Conservation (phyloP, 176 grass and related monocot species). For the Triticum monococcum region DNA sequence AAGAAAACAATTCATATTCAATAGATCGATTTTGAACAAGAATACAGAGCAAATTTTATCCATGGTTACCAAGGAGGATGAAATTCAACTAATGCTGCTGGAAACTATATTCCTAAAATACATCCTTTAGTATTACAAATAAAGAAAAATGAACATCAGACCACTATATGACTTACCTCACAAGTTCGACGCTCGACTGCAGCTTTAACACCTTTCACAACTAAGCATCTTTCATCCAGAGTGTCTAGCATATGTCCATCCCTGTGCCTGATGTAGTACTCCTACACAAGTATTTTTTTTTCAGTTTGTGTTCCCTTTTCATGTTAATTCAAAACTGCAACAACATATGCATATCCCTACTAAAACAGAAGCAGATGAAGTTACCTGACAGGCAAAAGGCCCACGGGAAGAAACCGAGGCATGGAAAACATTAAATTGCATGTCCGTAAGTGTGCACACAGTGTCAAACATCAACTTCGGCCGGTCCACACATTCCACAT, state of each 20-base stretch:
- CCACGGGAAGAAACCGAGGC: conserved; percentile 1
- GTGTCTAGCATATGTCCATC: conserved; percentile 44
- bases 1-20: too few species aligned
- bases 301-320: not conserved
- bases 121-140: too few species aligned
- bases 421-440: conserved; percentile 63
- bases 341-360: not conserved
- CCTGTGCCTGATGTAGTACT: conserved; percentile 59
- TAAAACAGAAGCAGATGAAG: not conserved
- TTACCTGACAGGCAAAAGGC: not conserved
- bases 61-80: not conserved
- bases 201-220: conserved; percentile 58
- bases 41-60: not conserved
- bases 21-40: too few species aligned
- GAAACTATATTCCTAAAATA: too few species aligned
- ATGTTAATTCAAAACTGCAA: not conserved
- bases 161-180: conserved; percentile 23
- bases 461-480: conserved; percentile 63
- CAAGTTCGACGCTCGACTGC: conserved; percentile 58
- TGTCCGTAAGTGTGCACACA: conserved; percentile 54
- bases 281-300: conserved; percentile 16
- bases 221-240: conserved; percentile 29
- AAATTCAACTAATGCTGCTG: not conserved
- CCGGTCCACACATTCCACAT: conserved; percentile 49
- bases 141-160: not conserved